Conservation (phyloP, 2,329 filamentous ascomycete genomes). For the Cladosporium sp. region DNA sequence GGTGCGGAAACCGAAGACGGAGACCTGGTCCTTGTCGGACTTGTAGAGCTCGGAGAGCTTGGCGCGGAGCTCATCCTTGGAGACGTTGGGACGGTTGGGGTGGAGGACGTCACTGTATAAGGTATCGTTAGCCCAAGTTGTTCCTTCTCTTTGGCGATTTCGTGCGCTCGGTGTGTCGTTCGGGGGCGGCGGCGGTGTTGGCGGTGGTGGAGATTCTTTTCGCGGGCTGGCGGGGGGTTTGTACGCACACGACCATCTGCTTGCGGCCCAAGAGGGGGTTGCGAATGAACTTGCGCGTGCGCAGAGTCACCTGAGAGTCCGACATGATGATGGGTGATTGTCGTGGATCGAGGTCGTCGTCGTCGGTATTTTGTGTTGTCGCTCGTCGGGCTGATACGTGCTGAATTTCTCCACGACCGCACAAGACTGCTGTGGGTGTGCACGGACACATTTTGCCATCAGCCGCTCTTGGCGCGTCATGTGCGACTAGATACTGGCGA, state of each 20-base stretch:
- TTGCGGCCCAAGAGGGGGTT: constrained; percentile 98
- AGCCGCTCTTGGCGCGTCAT: background rate
- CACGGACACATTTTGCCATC: too few relatives aligned
- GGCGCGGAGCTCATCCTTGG: constrained; percentile 95
- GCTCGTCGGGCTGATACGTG: background rate
- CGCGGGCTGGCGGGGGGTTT: constrained; percentile 4
- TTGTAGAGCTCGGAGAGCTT: constrained; percentile 98
- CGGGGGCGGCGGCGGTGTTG: constrained; percentile 4
- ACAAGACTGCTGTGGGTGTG: too few relatives aligned
- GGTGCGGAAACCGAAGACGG: constrained; percentile 96
- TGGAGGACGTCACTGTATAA: constrained; percentile 91
- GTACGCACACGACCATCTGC: constrained; percentile 92
- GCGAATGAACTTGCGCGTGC: constrained; percentile 99
- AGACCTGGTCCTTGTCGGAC: constrained; percentile 95
- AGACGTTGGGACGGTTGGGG: constrained; percentile 96
- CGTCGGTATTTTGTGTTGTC: constrained; percentile 1
- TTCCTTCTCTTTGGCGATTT: constrained; percentile 15
- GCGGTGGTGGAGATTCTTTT: background rate
- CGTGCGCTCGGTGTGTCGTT: constrained; percentile 12
- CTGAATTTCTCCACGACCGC: background rate
- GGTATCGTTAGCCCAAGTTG: constrained; percentile 15
- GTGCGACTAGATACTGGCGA: background rate
- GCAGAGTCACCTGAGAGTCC: constrained; percentile 62
- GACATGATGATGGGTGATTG: constrained; percentile 75
- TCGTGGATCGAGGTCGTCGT: constrained; percentile 19